These are phyloP conservation scores for Lagenaria siceraria DNA, from an alignment of 306 rosid species.

Conservation along the genomic window DNA sequence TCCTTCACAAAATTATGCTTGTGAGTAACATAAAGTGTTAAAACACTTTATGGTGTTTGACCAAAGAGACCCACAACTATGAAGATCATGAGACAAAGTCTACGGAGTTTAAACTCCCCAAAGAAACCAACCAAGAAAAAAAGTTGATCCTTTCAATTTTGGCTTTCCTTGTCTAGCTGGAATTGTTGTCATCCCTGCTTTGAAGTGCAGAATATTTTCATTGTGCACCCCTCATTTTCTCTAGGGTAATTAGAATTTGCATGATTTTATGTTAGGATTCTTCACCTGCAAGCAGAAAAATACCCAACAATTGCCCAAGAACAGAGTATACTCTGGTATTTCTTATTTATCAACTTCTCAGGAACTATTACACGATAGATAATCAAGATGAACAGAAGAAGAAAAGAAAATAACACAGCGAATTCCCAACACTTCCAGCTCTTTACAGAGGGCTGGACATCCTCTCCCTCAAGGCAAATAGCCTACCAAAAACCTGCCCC, in stretches of 20 bases:
- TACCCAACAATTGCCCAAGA: no score
- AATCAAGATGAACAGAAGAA: no score
- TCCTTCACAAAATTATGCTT: background rate
- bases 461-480: no score
- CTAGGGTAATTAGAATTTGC: background rate
- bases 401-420: no score
- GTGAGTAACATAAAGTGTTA: background rate
- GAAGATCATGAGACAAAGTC: background rate
- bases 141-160: background rate
- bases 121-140: background rate
- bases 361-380: no score
- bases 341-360: no score
- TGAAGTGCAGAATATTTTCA: background rate
- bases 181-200: background rate
- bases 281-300: no score
- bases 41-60: background rate
- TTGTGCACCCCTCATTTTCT: background rate
- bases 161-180: background rate
- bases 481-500: no score
- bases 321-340: no score
- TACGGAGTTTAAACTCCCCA: background rate
- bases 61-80: background rate
- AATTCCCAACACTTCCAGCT: no score
- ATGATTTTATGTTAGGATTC: no score
- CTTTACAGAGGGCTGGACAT: no score